Evolutionary conservation across 345 rosid genomes (phyloP), one percentile per base, ranked within the genome.

Genomic region (Citrus sinensis): DNA sequence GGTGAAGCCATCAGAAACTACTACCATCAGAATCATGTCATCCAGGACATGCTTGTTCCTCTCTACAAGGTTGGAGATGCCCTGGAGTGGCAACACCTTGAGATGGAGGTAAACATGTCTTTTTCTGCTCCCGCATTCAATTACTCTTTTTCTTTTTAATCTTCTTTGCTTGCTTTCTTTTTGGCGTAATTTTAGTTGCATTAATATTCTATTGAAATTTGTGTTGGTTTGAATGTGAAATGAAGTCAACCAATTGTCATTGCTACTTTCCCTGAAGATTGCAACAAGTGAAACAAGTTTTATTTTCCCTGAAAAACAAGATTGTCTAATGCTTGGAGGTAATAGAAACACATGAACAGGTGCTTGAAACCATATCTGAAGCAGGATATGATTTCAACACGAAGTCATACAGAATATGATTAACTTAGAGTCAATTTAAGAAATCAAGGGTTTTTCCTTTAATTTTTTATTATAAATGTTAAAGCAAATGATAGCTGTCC

Each of bases 21-120:
- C 79, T 94, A 97, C 90, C 99, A 97, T 82, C 98, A 97, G 72
- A 94, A 81, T 87, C 99, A 97, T 82, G 97, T 97, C 83, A 97
- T 97, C 76, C 99, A 97, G 81, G 99, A 97, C 81, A 90, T 97
- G 99, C 98, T 94, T 82, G 94, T 97, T 79, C 99, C 99, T 39
- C 94, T 94, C 58, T 93, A 97, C 89, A 97, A 93, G 78, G 99
- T 97, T 4, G 98, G 95, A 0, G 98, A 94, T 86, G 99, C 97
- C 60, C 90, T 97, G 0, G 98, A 94, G 67, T 97, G 97, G 97
- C 98, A 89, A 32, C 87, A 97, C 87, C 84, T 80, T 11, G 99
- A 97, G 86, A 94, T 97, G 98, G 98, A 97, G 98, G 99, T 97
- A 90, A 54, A 1, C 49, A 67, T 64, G 17, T 60, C 51, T 73